Evolutionary conservation across 331 rosid species (phyloP), one percentile per base, ranked within the genome.

Genomic region (Saraca asoca): DNA sequence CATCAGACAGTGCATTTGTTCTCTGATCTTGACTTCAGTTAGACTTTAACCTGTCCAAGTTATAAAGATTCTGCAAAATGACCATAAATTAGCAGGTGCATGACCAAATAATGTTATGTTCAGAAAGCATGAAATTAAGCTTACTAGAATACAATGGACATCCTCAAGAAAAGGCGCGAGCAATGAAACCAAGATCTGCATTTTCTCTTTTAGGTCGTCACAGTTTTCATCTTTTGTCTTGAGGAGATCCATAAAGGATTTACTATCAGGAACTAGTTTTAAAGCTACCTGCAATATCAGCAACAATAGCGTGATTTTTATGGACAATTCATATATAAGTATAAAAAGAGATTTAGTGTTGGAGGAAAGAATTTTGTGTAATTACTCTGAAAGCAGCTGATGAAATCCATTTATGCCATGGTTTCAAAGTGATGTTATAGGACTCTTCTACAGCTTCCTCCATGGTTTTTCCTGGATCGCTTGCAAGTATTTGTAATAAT

Each of bases 351-450:
- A 52, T 66, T 52, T 46, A 50, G 11, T 24, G 16, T n/a, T 14
- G 15, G 53, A 62, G 39, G 61, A 34, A 70, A 51, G 48, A 29
- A 17, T 19, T 15, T 43, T 7, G 48, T 13, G 43, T 52, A 69
- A 37, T 33, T 84, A 93, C 99, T 75, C 79, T 90, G 78, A 68
- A 85, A 79, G 99, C 97, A 41, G 99, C 96, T 34, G 97, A 78
- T 33, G 99, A 75, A 73, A 94, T 90, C 99, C 99, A 94, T 68
- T 92, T 87, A 74, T 94, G 99, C 96, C 96, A 90, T 20, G 88
- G 92, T 76, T 82, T 72, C 68, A 94, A 69, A 59, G 95, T 83
- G 69, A 75, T 70, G 74, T 44, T 73, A 49, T 94, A 94, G 41
- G 92, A 72, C 62, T 86, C 98, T 73, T 85, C 90, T 48, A 94